Evolutionary conservation across 768 basidiomycete genomes (phyloP).

Genomic region (Tephrocybe sp.): DNA sequence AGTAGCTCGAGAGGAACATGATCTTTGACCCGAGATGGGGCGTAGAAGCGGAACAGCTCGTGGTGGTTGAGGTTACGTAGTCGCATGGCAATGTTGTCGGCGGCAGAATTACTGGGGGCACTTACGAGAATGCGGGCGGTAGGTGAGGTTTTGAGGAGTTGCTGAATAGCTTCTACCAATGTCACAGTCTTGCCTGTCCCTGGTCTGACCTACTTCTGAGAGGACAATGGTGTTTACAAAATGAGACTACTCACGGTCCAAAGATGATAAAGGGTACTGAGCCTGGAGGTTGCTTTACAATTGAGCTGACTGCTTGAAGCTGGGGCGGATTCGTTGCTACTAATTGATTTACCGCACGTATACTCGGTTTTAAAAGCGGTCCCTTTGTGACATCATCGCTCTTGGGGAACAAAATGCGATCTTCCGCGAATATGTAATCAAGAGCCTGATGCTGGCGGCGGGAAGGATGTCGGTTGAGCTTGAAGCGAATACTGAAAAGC

Average conservation of each 20-base stretch:
- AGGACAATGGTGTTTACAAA: neutral
- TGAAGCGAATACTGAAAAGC: slow-evolving; percentile 51
- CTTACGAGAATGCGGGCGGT: slow-evolving; percentile 50
- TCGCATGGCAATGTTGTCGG: slow-evolving; percentile 53
- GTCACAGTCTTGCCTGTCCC: slow-evolving; percentile 73
- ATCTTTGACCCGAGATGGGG: slow-evolving; percentile 44
- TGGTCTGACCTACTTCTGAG: slow-evolving; percentile 34
- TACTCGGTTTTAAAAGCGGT: slow-evolving; percentile 2
- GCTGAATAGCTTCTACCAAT: slow-evolving; percentile 55
- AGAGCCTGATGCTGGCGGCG: slow-evolving; percentile 61
- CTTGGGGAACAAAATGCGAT: slow-evolving; percentile 51
- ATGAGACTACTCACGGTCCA: slow-evolving; percentile 48
- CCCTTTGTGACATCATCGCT: slow-evolving; percentile 30
- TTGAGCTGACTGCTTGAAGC: slow-evolving; percentile 45
- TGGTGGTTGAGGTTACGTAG: slow-evolving; percentile 31
- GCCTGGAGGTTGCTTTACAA: slow-evolving; percentile 41
- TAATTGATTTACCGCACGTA: slow-evolving; percentile 37
- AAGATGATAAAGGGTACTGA: slow-evolving; percentile 57
- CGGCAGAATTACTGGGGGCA: slow-evolving; percentile 65
- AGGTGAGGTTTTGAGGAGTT: slow-evolving; percentile 39
- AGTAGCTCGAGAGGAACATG: slow-evolving; percentile 43
- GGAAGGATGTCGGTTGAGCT: slow-evolving; percentile 52
- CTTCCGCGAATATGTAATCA: slow-evolving; percentile 39
- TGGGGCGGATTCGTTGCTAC: slow-evolving; percentile 48
- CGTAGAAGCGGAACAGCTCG: slow-evolving; percentile 55